Conservation (phyloP, 371 early-diverging fungal genomes). For the Catenaria anguillulae region DNA sequence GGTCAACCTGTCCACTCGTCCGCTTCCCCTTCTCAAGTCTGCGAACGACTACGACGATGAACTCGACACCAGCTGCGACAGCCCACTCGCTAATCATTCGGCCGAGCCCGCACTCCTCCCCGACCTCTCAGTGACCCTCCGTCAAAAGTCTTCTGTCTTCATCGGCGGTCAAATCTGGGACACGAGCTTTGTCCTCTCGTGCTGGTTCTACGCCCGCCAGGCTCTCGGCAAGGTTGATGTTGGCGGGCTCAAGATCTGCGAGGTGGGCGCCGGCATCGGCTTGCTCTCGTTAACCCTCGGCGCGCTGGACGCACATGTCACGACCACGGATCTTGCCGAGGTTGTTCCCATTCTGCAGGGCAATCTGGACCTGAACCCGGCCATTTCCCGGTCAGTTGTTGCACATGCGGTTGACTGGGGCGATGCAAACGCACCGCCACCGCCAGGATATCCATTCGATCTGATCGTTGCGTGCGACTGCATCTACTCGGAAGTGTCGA, state of each 20-base stretch:
- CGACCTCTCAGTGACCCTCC: constrained; percentile 21
- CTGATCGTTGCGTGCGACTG: constrained; percentile 36
- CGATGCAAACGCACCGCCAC: constrained; percentile 7
- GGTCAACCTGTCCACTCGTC: constrained; percentile 21
- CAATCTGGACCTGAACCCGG: constrained; percentile 29
- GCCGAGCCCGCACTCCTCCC: too few relatives aligned
- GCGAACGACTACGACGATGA: constrained; percentile 15
- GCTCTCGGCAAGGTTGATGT: neutral
- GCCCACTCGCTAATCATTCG: constrained; percentile 23
- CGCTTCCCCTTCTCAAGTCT: neutral
- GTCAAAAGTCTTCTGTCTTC: constrained; percentile 14
- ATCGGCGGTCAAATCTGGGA: constrained; percentile 25
- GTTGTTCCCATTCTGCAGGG: constrained; percentile 25
- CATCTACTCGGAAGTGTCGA: constrained; percentile 38
- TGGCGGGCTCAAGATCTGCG: constrained; percentile 6
- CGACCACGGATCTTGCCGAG: constrained; percentile 30
- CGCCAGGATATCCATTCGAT: constrained; percentile 24
- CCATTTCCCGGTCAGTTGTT: constrained; percentile 1
- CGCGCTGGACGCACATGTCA: constrained; percentile 26
- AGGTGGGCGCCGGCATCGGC: constrained; percentile 34
- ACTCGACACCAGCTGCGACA: constrained; percentile 21
- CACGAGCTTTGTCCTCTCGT: constrained; percentile 23
- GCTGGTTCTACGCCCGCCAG: neutral
- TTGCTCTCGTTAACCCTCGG: constrained; percentile 31
- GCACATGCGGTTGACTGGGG: constrained; percentile 32